Base-by-base conservation (phyloP, 192 early-diverging fungal species). In the Powellomyces hirtus region DNA sequence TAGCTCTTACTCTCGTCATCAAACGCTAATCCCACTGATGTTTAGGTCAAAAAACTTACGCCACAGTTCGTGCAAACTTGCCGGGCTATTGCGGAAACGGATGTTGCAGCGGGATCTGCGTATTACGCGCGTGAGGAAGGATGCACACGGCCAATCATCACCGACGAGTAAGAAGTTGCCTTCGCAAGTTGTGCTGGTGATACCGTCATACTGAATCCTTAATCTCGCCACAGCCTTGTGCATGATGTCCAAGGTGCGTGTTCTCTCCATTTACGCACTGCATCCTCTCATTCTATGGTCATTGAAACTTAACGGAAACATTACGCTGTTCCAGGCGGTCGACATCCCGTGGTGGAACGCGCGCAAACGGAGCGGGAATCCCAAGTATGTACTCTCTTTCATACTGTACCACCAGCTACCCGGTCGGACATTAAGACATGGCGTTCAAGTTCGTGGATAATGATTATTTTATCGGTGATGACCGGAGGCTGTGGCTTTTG, bases 261-360 rank as follows among this genome's bases (percentile, higher is more conserved):
- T n/a, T n/a, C n/a, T n/a, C n/a, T n/a, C n/a, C n/a, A n/a, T n/a
- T n/a, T 44, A 13, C 10, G 42, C 42, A n/a, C 11, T 44, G n/a
- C n/a, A 13, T 10, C 11, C n/a, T 44, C n/a, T 44, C 52, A 55
- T 55, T 55, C 24, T 55, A 55, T 20, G 10, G 52, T 55, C 8
- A 55, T 10, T 11, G 11, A 55, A 44, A 44, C 42, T 44, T 13
- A n/a, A 10, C 10, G 42, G n/a, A n/a, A 59, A 16, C n/a, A n/a
- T n/a, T n/a, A n/a, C n/a, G n/a, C n/a, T n/a, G 40, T 13, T 42
- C 10, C 40, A 42, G 83, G 82, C 38, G 89, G 83, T 0, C 76
- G 91, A 20, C 91, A 93, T 71, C 88, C 90, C 0, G 86, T 91
- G 53, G 88, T 93, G 6, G 89, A 91, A 62, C 73, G 75, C 10